Percentiles rank a stretch among this genome's conserved stretches.
These are phyloP conservation scores for Berkeleyomyces basicola DNA, from an alignment of 2,329 filamentous ascomycete species.

Conservation along the genomic window DNA sequence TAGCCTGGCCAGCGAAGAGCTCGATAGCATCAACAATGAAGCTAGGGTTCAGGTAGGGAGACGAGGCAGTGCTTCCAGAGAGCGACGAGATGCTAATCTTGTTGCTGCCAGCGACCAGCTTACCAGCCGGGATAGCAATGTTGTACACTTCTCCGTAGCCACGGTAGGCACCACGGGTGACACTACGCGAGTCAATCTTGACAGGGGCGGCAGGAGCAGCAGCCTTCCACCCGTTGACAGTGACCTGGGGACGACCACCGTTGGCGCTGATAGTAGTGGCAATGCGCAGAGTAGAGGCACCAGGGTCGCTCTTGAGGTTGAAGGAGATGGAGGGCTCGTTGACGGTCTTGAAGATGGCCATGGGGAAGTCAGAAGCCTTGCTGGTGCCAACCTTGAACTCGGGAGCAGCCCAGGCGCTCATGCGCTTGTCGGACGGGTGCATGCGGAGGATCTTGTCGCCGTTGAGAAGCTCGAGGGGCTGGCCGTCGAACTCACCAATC, in stretches of 20 bases:
- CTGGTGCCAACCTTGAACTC: constrained; percentile 46
- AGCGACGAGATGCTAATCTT: constrained; percentile 43
- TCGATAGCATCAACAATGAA: constrained; percentile 18
- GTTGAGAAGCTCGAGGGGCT: constrained; percentile 48
- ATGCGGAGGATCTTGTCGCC: constrained; percentile 50
- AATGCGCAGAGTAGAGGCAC: constrained; percentile 42
- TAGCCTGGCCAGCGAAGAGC: constrained; percentile 10
- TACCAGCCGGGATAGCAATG: constrained; percentile 41
- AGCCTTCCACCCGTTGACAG: constrained; percentile 38
- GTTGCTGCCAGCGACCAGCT: constrained; percentile 41
- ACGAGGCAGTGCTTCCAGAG: constrained; percentile 38
- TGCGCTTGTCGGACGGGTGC: constrained; percentile 50
- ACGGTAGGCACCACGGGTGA: constrained; percentile 49
- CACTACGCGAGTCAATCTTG: constrained; percentile 47
- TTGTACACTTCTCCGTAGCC: constrained; percentile 49
- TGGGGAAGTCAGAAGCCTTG: constrained; percentile 37
- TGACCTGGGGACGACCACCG: constrained; percentile 38
- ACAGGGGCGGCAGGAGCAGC: constrained; percentile 35
- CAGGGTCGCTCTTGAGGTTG: constrained; percentile 32
- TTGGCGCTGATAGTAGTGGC: constrained; percentile 48
- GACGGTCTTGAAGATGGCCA: constrained; percentile 46
- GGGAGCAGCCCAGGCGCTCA: constrained; percentile 41
- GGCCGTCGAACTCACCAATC: constrained; percentile 49
- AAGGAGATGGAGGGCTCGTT: constrained; percentile 46
- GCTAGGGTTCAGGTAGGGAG: constrained; percentile 40